A percentile compares a stretch with the other conserved stretches of the same genome.
Evolutionary conservation across 148 eudicot species (phyloP).

Genomic region (Rhododendron simsii): DNA sequence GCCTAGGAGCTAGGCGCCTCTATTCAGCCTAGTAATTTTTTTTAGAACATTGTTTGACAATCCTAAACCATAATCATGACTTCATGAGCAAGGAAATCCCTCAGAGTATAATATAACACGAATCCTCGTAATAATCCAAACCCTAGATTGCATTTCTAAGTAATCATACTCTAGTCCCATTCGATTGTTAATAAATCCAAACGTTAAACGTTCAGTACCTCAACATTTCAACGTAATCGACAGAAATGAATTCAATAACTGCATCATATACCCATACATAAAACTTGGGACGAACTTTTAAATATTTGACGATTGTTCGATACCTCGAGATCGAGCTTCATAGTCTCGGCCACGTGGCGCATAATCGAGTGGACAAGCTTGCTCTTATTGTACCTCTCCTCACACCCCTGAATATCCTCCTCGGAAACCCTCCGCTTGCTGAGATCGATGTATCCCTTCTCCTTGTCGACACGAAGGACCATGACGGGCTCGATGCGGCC

Average conservation of each 20-base stretch:
- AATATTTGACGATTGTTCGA: not conserved
- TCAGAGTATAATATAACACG: not conserved
- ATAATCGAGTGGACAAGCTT: conserved; percentile 97
- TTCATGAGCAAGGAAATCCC: not conserved
- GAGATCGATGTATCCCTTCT: conserved; percentile 88
- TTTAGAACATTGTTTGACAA: not conserved
- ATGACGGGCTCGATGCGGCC: conserved; percentile 93
- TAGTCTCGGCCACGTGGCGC: conserved; percentile 93
- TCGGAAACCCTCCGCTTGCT: conserved; percentile 90
- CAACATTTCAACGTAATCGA: not conserved
- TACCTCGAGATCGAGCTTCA: conserved; percentile 77
- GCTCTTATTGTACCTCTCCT: conserved; percentile 91
- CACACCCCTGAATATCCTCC: conserved; percentile 81
- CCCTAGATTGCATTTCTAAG: not conserved
- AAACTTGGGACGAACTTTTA: not conserved
- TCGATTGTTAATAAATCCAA: not conserved
- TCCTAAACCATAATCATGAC: not conserved
- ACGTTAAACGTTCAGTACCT: not conserved
- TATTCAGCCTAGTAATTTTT: not conserved
- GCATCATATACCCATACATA: not conserved
- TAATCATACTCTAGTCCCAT: not conserved
- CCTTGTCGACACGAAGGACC: conserved; percentile 84
- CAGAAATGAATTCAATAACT: not conserved
- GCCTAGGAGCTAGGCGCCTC: not conserved
- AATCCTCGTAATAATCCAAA: not conserved